Base-by-base conservation (phyloP, 176 grass and related monocot species). In the Ampelocalamus luodianensis region DNA sequence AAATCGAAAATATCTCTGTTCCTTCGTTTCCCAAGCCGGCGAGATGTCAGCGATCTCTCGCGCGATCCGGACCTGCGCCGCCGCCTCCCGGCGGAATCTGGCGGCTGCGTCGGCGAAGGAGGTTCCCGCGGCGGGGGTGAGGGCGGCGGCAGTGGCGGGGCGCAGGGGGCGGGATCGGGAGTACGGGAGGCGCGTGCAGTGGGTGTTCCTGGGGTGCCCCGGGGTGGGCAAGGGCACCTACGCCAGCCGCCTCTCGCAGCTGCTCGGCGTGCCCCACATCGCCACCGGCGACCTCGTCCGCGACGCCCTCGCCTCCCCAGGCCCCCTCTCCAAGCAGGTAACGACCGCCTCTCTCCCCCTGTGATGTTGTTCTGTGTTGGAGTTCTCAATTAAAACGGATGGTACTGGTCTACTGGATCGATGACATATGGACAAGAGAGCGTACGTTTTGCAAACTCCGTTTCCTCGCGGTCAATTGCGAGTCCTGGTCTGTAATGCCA, bases 201-300 rank as follows among this genome's bases (percentile, higher is more conserved):
- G 96, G 93, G 93, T 96, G 83, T 99, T 99, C 82, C 78, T 99
- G 6, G 96, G 96, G 0, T 96, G 93, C 81, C 96, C 96, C 37
- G 96, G 96, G 64, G 96, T 99, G 20, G 96, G 96, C 12, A 99
- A 99, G 86, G 96, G 96, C 18, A 99, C 96, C 77, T 99, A 99
- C 78, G 96, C 96, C 9, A 89, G 96, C 90, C 85, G 96, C 71
- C 96, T 99, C 85, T 94, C 93, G 46, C 90, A 77, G 86, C 82
- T 94, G 5, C 86, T 98, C 56, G 54, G 85, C 70, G 93, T 95
- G 44, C 96, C 96, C 32, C 96, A 98, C 92, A 96, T 98, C 82
- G 87, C 96, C 89, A 98, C 96, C 81, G 96, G 96, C 11, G 96
- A 98, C 89, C 96, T 98, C 70, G 93, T 98, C 39, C 93, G 96